Evolutionary conservation across 768 basidiomycete genomes (phyloP).

Genomic region (Tylopilus sp.): DNA sequence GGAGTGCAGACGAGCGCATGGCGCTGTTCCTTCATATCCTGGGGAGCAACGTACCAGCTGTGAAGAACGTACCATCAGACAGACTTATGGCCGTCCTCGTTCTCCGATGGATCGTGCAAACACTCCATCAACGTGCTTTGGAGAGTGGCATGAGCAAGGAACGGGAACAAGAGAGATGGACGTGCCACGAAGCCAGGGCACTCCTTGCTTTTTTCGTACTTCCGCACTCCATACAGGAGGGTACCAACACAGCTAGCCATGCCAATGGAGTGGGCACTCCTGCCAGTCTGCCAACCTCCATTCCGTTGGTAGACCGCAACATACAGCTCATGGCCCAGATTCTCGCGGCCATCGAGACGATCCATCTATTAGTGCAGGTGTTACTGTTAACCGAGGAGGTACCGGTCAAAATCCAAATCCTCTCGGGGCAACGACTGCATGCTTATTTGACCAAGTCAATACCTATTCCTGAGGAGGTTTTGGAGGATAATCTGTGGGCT

Average conservation of each 20-base stretch:
- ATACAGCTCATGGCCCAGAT: slow-evolving; percentile 69
- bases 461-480: slow-evolving; percentile 14
- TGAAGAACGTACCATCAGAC: slow-evolving; percentile 46
- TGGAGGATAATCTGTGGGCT: slow-evolving; percentile 41
- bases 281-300: slow-evolving; percentile 1
- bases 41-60: slow-evolving; percentile 46
- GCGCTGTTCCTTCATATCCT: slow-evolving; percentile 54
- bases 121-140: slow-evolving; percentile 47
- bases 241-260: slow-evolving; percentile 15
- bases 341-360: slow-evolving; percentile 53
- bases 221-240: not conserved
- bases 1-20: slow-evolving; percentile 48
- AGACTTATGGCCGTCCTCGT: slow-evolving; percentile 51
- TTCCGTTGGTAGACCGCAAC: slow-evolving; percentile 51
- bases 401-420: slow-evolving; percentile 42
- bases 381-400: slow-evolving; percentile 51
- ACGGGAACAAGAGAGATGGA: slow-evolving; percentile 70
- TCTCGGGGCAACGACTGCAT: slow-evolving; percentile 66
- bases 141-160: slow-evolving; percentile 50
- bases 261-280: slow-evolving; percentile 12
- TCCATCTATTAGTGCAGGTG: slow-evolving; percentile 59
- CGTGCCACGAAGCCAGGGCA: slow-evolving; percentile 53
- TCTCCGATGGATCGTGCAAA: slow-evolving; percentile 58
- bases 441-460: slow-evolving; percentile 38
- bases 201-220: slow-evolving; percentile 50